These are phyloP conservation scores for Pichia sp. DNA, from an alignment of 1,139 yeast genomes.

Conservation along the genomic window DNA sequence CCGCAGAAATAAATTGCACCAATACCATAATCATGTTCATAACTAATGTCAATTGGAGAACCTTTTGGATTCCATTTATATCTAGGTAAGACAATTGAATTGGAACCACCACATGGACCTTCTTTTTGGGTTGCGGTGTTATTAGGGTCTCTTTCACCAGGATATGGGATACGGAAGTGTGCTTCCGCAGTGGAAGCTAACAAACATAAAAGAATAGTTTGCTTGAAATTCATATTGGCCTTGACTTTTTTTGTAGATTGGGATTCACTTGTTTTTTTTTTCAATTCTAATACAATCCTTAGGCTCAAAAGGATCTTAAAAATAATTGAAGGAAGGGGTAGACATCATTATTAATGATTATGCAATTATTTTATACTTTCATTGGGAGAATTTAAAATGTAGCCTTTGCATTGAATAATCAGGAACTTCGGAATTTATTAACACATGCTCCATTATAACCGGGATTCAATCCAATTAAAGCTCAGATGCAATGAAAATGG, in stretches of 20 bases:
- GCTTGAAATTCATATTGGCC: slow-evolving; percentile 1
- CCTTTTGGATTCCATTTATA: slow-evolving; percentile 30
- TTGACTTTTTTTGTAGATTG: neutral
- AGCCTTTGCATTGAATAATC: neutral
- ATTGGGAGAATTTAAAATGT: neutral
- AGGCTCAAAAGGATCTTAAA: neutral
- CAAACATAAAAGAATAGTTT: slow-evolving; percentile 4
- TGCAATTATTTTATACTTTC: neutral
- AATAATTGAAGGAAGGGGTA: neutral
- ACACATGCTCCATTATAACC: neutral
- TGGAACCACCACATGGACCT: slow-evolving; percentile 32
- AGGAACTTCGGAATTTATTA: neutral
- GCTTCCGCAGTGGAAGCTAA: slow-evolving; percentile 18
- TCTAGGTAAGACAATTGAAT: slow-evolving; percentile 26
- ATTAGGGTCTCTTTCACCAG: slow-evolving; percentile 31
- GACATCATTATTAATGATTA: neutral
- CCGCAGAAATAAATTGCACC: slow-evolving; percentile 30
- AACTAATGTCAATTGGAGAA: slow-evolving; percentile 27
- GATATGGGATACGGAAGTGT: slow-evolving; percentile 31
- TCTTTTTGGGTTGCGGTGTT: slow-evolving; percentile 28
- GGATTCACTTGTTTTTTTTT: neutral
- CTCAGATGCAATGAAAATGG: neutral
- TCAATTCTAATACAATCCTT: neutral
- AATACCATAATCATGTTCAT: slow-evolving; percentile 24
- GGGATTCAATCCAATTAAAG: neutral